phyloP scores from a whole-genome alignment of 306 rosid genomes.

The Gastrolobium bilobum region DNA sequence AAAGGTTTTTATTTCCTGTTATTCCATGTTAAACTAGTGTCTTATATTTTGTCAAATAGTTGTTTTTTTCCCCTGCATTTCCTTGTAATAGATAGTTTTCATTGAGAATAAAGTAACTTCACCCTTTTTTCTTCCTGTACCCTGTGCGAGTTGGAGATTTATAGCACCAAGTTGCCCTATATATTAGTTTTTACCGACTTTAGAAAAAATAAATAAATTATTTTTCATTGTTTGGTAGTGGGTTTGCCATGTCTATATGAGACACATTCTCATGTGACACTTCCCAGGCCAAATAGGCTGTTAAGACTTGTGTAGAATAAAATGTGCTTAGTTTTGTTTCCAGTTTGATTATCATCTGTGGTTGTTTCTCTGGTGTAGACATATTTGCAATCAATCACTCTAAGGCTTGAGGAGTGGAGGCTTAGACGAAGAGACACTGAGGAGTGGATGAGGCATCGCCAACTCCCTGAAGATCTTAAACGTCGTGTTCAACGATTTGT shows the following conservation, averaged over 20 bases:
- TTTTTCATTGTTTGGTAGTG: too few species aligned
- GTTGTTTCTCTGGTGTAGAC: conserved; percentile 66
- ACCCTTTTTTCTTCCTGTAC: too few species aligned
- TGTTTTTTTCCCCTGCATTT: not conserved
- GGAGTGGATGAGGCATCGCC: conserved; percentile 99
- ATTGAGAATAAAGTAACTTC: not conserved
- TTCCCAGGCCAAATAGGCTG: not conserved
- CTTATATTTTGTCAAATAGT: conserved; percentile 1
- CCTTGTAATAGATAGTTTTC: not conserved
- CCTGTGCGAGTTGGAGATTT: too few species aligned
- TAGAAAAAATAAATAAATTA: too few species aligned
- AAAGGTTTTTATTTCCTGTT: conserved; percentile 26
- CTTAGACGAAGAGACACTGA: conserved; percentile 94
- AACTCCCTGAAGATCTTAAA: conserved; percentile 94
- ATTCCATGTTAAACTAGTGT: conserved; percentile 28
- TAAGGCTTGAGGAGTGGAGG: conserved; percentile 99
- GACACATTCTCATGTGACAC: not conserved
- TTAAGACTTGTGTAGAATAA: conserved; percentile 21
- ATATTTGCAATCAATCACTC: conserved; percentile 91
- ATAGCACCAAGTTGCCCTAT: too few species aligned
- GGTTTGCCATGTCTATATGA: not conserved
- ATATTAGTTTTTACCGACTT: too few species aligned
- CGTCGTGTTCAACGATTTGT: conserved; percentile 82
- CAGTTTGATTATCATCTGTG: conserved; percentile 28
- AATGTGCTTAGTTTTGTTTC: not conserved